Percentiles rank a stretch among this genome's conserved stretches.
These are phyloP conservation scores for Bipolaris cookei DNA, from an alignment of 2,329 filamentous ascomycete species.

Conservation along the genomic window DNA sequence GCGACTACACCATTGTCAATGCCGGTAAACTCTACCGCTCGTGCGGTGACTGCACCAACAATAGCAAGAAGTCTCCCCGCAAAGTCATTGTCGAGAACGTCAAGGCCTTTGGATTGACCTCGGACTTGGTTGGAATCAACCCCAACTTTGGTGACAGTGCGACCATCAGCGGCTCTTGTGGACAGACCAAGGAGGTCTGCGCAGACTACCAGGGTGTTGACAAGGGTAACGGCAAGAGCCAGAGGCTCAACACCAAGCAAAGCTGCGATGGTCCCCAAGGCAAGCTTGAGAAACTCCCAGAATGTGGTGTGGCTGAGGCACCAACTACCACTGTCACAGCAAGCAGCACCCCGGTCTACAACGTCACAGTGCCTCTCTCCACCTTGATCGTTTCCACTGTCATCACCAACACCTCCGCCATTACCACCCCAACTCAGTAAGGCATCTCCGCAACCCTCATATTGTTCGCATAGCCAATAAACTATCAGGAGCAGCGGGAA, in stretches of 20 bases:
- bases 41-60: slow-evolving; percentile 56
- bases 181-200: slow-evolving; percentile 29
- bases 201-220: slow-evolving; percentile 32
- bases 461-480: not conserved
- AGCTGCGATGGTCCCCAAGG: slow-evolving; percentile 26
- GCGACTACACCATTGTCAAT: slow-evolving; percentile 51
- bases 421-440: slow-evolving; percentile 4
- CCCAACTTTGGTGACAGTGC: slow-evolving; percentile 57
- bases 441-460: not conserved
- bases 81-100: slow-evolving; percentile 53
- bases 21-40: slow-evolving; percentile 59
- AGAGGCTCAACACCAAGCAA: slow-evolving; percentile 23
- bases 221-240: slow-evolving; percentile 25
- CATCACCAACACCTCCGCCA: slow-evolving; percentile 4
- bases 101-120: slow-evolving; percentile 49
- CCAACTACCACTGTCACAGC: not conserved
- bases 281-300: slow-evolving; percentile 24
- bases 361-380: not conserved
- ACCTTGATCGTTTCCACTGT: not conserved
- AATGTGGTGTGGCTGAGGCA: slow-evolving; percentile 13
- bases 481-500: not conserved
- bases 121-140: slow-evolving; percentile 55
- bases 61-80: slow-evolving; percentile 50
- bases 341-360: not conserved
- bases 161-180: slow-evolving; percentile 52